Percentiles rank a stretch among this genome's conserved stretches.
phyloP scores from a whole-genome alignment of 768 basidiomycete species.

The Rossbeevera mucosa region DNA sequence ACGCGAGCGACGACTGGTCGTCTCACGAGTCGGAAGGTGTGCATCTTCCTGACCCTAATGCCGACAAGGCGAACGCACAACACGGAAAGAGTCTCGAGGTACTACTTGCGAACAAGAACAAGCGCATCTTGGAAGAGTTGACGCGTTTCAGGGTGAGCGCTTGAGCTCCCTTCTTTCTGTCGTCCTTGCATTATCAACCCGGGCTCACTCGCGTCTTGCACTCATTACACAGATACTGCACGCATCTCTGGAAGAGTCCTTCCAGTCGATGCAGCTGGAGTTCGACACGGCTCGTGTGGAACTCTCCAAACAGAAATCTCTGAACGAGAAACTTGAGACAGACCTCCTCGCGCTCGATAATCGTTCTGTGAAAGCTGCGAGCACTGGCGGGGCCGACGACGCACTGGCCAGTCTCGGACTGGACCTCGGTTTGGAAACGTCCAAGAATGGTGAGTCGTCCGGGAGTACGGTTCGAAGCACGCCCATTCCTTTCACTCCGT shows the following conservation, averaged over 20 bases:
- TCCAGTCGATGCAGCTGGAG: slow-evolving; percentile 53
- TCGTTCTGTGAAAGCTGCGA: slow-evolving; percentile 21
- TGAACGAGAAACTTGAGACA: slow-evolving; percentile 90
- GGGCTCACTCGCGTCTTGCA: neutral
- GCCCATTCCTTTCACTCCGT: slow-evolving; percentile 65
- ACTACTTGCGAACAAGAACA: slow-evolving; percentile 90
- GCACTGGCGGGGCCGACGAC: slow-evolving; percentile 38
- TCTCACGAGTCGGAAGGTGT: slow-evolving; percentile 45
- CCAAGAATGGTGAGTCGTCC: slow-evolving; percentile 17
- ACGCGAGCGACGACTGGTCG: slow-evolving; percentile 51
- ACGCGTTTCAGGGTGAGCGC: slow-evolving; percentile 76
- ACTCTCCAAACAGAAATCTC: slow-evolving; percentile 66
- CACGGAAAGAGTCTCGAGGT: slow-evolving; percentile 83
- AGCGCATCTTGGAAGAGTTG: slow-evolving; percentile 85
- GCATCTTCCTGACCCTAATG: slow-evolving; percentile 84
- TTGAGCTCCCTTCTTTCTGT: slow-evolving; percentile 27
- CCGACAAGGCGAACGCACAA: slow-evolving; percentile 72
- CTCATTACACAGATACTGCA: slow-evolving; percentile 62
- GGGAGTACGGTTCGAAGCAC: slow-evolving; percentile 41
- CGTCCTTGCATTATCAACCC: neutral
- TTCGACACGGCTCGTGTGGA: slow-evolving; percentile 58
- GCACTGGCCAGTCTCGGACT: slow-evolving; percentile 71
- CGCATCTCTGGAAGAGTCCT: slow-evolving; percentile 70
- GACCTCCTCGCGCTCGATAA: slow-evolving; percentile 82
- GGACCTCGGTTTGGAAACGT: slow-evolving; percentile 33